A percentile compares a stretch with the other conserved stretches of the same genome.
Conservation (phyloP, 495 filamentous ascomycete species). For the Penicillium paxilli region DNA sequence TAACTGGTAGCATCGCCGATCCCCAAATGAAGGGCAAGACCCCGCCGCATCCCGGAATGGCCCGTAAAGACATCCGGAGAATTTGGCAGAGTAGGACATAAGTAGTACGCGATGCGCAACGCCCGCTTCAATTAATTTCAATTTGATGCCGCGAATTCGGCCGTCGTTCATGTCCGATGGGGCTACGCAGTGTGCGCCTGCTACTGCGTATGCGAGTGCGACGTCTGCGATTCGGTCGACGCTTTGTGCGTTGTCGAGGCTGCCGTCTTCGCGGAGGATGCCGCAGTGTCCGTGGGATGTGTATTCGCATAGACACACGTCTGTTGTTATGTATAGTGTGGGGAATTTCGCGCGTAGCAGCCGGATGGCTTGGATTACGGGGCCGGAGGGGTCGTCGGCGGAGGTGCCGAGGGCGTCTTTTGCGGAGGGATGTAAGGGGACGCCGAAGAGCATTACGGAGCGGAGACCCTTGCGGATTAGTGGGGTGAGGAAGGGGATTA, state of each 20-base stretch:
- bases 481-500: slow-evolving; percentile 80
- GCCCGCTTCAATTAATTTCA: slow-evolving; percentile 89
- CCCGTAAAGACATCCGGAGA: slow-evolving; percentile 93
- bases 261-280: slow-evolving; percentile 87
- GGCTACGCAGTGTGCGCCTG: slow-evolving; percentile 94
- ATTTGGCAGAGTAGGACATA: slow-evolving; percentile 98
- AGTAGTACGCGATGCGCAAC: slow-evolving; percentile 85
- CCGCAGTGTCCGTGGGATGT: slow-evolving; percentile 99
- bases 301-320: slow-evolving; percentile 98
- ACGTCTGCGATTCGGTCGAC: slow-evolving; percentile 93
- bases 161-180: slow-evolving; percentile 99
- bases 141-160: slow-evolving; percentile 91
- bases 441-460: slow-evolving; percentile 94
- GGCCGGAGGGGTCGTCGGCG: slow-evolving; percentile 89
- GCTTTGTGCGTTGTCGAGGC: slow-evolving; percentile 85
- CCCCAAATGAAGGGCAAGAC: slow-evolving; percentile 88
- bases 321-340: slow-evolving; percentile 81
- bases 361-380: slow-evolving; percentile 82
- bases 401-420: slow-evolving; percentile 94
- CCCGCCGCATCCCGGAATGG: slow-evolving; percentile 97
- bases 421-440: slow-evolving; percentile 71
- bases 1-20: slow-evolving; percentile 94
- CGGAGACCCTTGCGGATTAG: slow-evolving; percentile 84
- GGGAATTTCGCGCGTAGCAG: slow-evolving; percentile 82
- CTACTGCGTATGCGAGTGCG: slow-evolving; percentile 86